Base-by-base conservation (phyloP, 345 rosid species). In the Pugionium dolabratum region DNA sequence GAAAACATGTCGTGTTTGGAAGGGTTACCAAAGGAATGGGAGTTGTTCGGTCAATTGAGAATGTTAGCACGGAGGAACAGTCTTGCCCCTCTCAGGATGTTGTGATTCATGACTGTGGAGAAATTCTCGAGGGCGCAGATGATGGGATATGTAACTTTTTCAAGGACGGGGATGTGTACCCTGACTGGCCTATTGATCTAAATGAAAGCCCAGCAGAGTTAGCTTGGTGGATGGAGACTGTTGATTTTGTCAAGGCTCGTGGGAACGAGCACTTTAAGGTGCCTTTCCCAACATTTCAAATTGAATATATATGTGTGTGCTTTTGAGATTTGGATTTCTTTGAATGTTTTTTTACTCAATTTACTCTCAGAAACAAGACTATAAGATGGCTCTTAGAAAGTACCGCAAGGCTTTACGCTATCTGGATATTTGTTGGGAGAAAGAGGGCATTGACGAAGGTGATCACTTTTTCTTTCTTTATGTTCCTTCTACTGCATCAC, bases 401-500 rank as follows among this genome's bases (percentile, higher is more conserved):
- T 90, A 94, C 67, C 84, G 92, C 32, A 94, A 94, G 83, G 92
- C 89, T 53, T 64, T 94, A 44, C 86, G 88, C 4, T 90, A 86
- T 69, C 76, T 94, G 66, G 97, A 94, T 75, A 79, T 85, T 65
- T 86, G 96, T 82, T 94, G 97, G 99, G 97, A 90, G 88, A 18
- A 18, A 18, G 18, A 18, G 18, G 18, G 18, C 18, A 18, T 18
- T 18, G 18, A 18, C 18, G 18, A 18, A 18, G 18, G 18, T 18
- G 18, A 18, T 18, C 18, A 18, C 18, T 18, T 18, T 18, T 18
- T 18, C 18, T 18, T 18, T 18, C 18, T 18, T 18, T 18, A 18
- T 18, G 18, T 18, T 18, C 18, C 18, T 18, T 18, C 18, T 18
- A 18, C 0, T 18, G 18, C 18, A 18, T 18, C 18, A 18, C 18